Base-by-base conservation (phyloP, 2,329 filamentous ascomycete genomes). In the Arthrobotrys sphaeroides region DNA sequence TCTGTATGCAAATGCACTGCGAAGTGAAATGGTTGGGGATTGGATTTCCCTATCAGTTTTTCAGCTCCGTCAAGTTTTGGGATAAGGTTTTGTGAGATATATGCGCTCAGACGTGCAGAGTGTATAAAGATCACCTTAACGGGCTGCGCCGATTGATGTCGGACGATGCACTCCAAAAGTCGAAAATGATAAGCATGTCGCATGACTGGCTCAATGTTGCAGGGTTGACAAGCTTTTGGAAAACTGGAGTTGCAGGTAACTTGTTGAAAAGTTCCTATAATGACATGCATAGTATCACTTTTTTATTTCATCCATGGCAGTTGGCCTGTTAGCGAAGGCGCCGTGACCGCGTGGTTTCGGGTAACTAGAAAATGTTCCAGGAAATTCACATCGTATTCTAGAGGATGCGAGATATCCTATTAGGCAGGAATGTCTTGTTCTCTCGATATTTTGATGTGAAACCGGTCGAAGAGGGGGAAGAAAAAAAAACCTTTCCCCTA, bases 181-280 rank as follows among this genome's bases (percentile, higher is more conserved):
- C n/a, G 31, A 40, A 33, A 26, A 55, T 33, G 55, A 61, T 60
- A 69, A 60, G 53, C 40, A 31, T 45, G 62, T 67, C 62, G 62
- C 53, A 42, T 67, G 62, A 67, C 55, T 36, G 22, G 60, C 43
- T 16, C 26, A 7, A 38, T 42, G 40, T 20, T 40, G 12, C 38
- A 40, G 43, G 51, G 33, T 51, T 69, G 53, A 69, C 59, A 69
- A 69, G 65, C 40, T 69, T 60, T 69, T 61, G 42, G 31, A 49
- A 22, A 40, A 57, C 51, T 38, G 51, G 53, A 40, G 28, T 61
- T 47, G 42, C 55, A 70, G 55, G 24, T 60, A 45, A 62, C 26
- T 60, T 42, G 22, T 55, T 49, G 31, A 59, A 28, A 31, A 20
- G 7, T 7, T n/a, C 24, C 64, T 68, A 60, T 68, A 68, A 38